phyloP scores from a whole-genome alignment of 768 basidiomycete genomes.

The Candolleomyces eurysporus region DNA sequence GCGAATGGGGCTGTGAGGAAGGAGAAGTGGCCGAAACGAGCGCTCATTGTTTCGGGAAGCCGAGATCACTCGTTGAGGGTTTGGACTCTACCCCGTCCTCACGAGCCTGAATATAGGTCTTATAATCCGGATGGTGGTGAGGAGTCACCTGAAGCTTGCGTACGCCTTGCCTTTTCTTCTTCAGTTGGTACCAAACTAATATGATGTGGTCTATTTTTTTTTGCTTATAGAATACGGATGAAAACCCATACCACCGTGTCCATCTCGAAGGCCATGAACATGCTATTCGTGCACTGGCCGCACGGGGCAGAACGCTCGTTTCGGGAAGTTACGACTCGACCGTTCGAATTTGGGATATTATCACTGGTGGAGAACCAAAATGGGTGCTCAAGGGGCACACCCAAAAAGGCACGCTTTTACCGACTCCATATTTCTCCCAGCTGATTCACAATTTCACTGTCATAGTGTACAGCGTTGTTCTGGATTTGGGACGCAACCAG shows the following conservation, averaged over 20 bases:
- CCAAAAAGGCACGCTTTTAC: slow-evolving; percentile 68
- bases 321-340: slow-evolving; percentile 96
- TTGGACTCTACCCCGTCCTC: slow-evolving; percentile 53
- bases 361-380: slow-evolving; percentile 76
- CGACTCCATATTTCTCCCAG: slow-evolving; percentile 2
- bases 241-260: slow-evolving; percentile 88
- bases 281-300: slow-evolving; percentile 90
- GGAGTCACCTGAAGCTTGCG: slow-evolving; percentile 35
- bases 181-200: slow-evolving; percentile 10
- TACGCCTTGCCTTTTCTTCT: not conserved
- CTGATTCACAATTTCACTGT: not conserved
- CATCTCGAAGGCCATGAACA: slow-evolving; percentile 88
- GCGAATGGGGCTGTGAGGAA: slow-evolving; percentile 59
- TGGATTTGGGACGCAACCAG: slow-evolving; percentile 82
- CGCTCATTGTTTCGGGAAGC: slow-evolving; percentile 73
- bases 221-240: slow-evolving; percentile 48
- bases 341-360: slow-evolving; percentile 93
- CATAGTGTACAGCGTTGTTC: slow-evolving; percentile 91
- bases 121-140: slow-evolving; percentile 60
- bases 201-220: not conserved
- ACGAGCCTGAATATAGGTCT: slow-evolving; percentile 73
- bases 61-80: slow-evolving; percentile 68
- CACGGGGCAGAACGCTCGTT: slow-evolving; percentile 84
- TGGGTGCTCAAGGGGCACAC: slow-evolving; percentile 85
- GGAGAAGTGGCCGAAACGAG: slow-evolving; percentile 69